These are phyloP conservation scores for Suhomyces terraborum DNA, from an alignment of 1,139 yeast species.

Conservation along the genomic window DNA sequence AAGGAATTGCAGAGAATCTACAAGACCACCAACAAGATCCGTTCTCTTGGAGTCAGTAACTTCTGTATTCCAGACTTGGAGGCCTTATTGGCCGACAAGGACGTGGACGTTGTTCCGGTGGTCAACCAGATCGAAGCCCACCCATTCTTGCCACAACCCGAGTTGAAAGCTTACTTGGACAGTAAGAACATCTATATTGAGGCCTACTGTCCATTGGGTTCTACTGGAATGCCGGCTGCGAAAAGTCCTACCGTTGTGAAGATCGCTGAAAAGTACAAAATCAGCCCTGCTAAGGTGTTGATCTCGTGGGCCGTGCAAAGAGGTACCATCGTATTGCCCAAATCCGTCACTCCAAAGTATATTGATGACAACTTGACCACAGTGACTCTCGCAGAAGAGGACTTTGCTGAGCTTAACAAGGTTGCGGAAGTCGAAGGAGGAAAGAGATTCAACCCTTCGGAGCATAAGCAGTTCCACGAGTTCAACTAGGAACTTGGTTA, in stretches of 20 bases:
- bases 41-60: slow-evolving; percentile 80
- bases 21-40: slow-evolving; percentile 56
- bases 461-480: slow-evolving; percentile 10
- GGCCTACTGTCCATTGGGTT: slow-evolving; percentile 83
- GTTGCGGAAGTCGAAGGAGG: slow-evolving; percentile 50
- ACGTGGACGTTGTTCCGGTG: slow-evolving; percentile 61
- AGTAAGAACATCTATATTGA: slow-evolving; percentile 60
- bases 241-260: slow-evolving; percentile 47
- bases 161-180: slow-evolving; percentile 56
- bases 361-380: slow-evolving; percentile 57
- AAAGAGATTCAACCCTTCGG: slow-evolving; percentile 48
- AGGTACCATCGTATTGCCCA: slow-evolving; percentile 72
- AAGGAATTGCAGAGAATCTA: slow-evolving; percentile 62
- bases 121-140: slow-evolving; percentile 76
- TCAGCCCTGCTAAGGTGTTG: slow-evolving; percentile 61
- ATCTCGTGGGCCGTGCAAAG: slow-evolving; percentile 75
- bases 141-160: slow-evolving; percentile 71
- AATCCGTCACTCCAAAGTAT: slow-evolving; percentile 64
- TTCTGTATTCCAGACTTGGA: slow-evolving; percentile 57
- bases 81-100: slow-evolving; percentile 52
- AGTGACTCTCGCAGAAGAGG: slow-evolving; percentile 54
- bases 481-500: neutral
- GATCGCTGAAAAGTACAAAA: slow-evolving; percentile 58
- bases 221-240: slow-evolving; percentile 64
- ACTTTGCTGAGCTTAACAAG: slow-evolving; percentile 49